These are phyloP conservation scores for Gracilariopsis chorda DNA, from an alignment of 23 red algal genomes.

Conservation along the genomic window DNA sequence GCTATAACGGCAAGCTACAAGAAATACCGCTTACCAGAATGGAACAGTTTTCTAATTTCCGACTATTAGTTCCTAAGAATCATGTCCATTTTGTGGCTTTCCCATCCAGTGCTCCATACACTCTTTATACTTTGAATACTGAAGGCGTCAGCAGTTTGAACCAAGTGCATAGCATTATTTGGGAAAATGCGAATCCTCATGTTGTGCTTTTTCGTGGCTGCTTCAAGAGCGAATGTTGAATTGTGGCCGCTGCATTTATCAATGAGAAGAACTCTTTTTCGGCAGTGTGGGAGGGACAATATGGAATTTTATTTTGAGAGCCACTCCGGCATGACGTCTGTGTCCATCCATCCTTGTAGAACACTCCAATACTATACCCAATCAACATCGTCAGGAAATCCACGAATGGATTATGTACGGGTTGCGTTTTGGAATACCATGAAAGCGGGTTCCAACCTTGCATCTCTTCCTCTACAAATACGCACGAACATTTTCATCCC, in stretches of 20 bases:
- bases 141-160: background rate
- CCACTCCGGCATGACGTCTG: background rate
- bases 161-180: background rate
- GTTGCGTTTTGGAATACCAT: background rate
- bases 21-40: background rate
- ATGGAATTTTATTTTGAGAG: background rate
- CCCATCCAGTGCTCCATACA: background rate
- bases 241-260: background rate
- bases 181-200: background rate
- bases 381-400: background rate
- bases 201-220: background rate
- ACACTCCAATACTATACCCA: background rate
- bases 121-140: constrained; percentile 11
- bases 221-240: background rate
- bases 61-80: background rate
- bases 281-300: background rate
- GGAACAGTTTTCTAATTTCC: background rate
- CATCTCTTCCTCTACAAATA: background rate
- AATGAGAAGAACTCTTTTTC: background rate
- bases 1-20: background rate
- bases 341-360: background rate
- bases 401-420: background rate
- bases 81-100: constrained; percentile 11
- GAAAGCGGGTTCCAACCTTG: background rate
- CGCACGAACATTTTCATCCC: background rate